Percentiles rank a stretch among this genome's conserved stretches.
Evolutionary conservation across 1,284 basidiomycete species (phyloP).

Genomic region (Marasmius oreades): DNA sequence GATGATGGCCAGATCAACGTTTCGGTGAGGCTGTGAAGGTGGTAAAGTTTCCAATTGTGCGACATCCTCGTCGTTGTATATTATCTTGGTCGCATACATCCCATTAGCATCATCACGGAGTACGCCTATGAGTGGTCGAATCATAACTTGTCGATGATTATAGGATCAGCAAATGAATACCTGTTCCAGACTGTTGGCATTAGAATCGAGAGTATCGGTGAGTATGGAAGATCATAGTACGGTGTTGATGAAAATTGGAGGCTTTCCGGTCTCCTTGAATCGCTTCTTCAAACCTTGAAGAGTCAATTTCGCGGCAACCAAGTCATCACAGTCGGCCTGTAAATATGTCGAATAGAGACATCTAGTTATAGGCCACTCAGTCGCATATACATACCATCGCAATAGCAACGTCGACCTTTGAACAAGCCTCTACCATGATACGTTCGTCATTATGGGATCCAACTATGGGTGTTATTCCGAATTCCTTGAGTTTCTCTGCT

Average conservation of each 20-base stretch:
- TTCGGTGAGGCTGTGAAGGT: slow-evolving; percentile 30
- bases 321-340: slow-evolving; percentile 41
- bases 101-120: slow-evolving; percentile 34
- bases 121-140: slow-evolving; percentile 16
- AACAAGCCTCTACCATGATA: slow-evolving; percentile 25
- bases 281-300: slow-evolving; percentile 41
- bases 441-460: slow-evolving; percentile 36
- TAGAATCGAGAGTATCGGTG: neutral
- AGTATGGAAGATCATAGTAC: slow-evolving; percentile 29
- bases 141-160: neutral
- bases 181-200: slow-evolving; percentile 20
- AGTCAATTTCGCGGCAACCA: slow-evolving; percentile 37
- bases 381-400: slow-evolving; percentile 22
- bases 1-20: slow-evolving; percentile 34
- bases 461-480: slow-evolving; percentile 34
- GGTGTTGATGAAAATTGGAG: slow-evolving; percentile 48
- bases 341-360: neutral
- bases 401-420: slow-evolving; percentile 32
- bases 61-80: slow-evolving; percentile 36
- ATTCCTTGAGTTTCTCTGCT: slow-evolving; percentile 32
- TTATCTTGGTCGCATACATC: slow-evolving; percentile 22
- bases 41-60: slow-evolving; percentile 35
- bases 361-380: neutral
- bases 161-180: neutral
- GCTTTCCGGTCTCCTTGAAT: slow-evolving; percentile 36